A percentile compares a stretch with the other conserved stretches of the same genome.
phyloP scores from a whole-genome alignment of 805 yeast genomes.

The Metschnikowia lachancei region DNA sequence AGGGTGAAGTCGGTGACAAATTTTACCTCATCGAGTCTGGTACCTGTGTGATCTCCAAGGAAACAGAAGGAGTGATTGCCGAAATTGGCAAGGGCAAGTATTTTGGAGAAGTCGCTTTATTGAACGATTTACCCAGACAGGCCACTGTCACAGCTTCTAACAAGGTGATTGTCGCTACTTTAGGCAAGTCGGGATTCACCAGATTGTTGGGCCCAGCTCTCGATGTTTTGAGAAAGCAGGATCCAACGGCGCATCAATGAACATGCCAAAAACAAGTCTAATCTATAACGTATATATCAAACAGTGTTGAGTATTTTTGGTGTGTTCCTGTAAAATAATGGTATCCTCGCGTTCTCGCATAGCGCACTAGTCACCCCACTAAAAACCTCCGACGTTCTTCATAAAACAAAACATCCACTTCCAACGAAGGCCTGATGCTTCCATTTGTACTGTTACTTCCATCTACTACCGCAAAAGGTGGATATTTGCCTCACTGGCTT shows the following conservation, averaged over 20 bases:
- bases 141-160: slow-evolving; percentile 84
- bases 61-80: slow-evolving; percentile 58
- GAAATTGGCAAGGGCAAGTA: slow-evolving; percentile 78
- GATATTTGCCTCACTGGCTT: slow-evolving; percentile 60
- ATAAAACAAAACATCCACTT: background rate
- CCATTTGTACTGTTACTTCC: slow-evolving; percentile 21
- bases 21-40: slow-evolving; percentile 63
- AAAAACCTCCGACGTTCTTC: background rate
- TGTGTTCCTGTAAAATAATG: background rate
- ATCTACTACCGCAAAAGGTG: slow-evolving; percentile 19
- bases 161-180: slow-evolving; percentile 80
- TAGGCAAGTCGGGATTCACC: slow-evolving; percentile 90
- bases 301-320: background rate
- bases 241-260: slow-evolving; percentile 54
- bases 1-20: slow-evolving; percentile 67
- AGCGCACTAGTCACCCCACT: slow-evolving; percentile 1
- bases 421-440: slow-evolving; percentile 11
- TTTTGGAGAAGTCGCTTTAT: slow-evolving; percentile 93
- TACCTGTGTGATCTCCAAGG: slow-evolving; percentile 68
- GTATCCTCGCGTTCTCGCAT: background rate
- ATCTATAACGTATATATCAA: background rate
- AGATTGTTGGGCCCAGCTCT: slow-evolving; percentile 93
- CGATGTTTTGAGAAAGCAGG: slow-evolving; percentile 79
- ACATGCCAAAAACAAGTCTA: background rate
- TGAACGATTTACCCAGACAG: slow-evolving; percentile 89